Conservation (phyloP, 1,284 basidiomycete genomes). For the Cryptococcus amylolentus region DNA sequence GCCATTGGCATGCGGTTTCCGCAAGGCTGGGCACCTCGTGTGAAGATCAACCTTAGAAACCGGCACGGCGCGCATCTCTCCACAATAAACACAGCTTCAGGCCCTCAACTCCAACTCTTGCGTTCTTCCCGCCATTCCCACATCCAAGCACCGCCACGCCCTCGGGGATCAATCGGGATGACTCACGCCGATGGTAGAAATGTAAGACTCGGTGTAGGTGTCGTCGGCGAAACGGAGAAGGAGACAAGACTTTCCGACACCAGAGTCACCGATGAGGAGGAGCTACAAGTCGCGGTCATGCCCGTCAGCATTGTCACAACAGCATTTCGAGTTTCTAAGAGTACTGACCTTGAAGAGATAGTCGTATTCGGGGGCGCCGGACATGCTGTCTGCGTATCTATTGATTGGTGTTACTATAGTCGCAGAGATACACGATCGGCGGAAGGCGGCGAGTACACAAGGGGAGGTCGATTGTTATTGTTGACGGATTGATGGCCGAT, state of each 20-base stretch:
- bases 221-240: conserved; percentile 98
- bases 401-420: not conserved
- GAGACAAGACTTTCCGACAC: conserved; percentile 97
- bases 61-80: not conserved
- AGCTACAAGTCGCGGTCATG: conserved; percentile 53
- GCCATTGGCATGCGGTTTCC: not conserved
- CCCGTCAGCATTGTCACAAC: not conserved
- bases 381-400: conserved; percentile 17
- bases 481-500: not conserved
- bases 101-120: no score
- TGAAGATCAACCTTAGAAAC: no score
- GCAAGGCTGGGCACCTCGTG: no score
- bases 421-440: not conserved
- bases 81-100: not conserved
- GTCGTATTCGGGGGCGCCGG: conserved; percentile 77
- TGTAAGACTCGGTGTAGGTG: conserved; percentile 98
- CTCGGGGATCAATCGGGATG: not conserved
- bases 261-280: conserved; percentile 69
- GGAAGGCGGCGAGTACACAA: not conserved
- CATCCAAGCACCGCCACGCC: not conserved
- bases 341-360: conserved; percentile 76
- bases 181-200: conserved; percentile 87
- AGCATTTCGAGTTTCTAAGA: not conserved
- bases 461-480: not conserved
- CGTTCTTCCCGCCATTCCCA: not conserved